These are phyloP conservation scores for Fragilaria crotonensis DNA, from an alignment of 108 stramenopile species.

Conservation along the genomic window DNA sequence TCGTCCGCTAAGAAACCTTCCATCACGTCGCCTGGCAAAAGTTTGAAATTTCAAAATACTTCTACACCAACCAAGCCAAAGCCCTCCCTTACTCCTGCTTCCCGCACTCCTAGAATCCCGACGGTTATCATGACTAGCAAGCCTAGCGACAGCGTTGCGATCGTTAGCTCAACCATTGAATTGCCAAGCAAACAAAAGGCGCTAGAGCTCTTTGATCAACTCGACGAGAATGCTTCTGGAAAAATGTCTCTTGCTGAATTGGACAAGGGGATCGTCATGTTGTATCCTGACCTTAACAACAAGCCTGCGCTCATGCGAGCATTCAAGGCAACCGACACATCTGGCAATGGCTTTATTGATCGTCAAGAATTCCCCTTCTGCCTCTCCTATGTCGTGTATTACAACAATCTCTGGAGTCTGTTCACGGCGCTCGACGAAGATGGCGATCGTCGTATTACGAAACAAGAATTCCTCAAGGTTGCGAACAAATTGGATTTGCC, in stretches of 20 bases:
- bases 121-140: neutral
- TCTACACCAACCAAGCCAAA: neutral
- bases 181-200: neutral
- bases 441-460: conserved; percentile 16
- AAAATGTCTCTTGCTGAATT: conserved; percentile 12
- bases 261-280: conserved; percentile 10
- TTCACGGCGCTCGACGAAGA: conserved; percentile 12
- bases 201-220: conserved; percentile 9
- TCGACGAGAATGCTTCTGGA: conserved; percentile 16
- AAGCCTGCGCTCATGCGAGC: conserved; percentile 26
- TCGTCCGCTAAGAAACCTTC: neutral
- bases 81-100: neutral
- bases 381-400: conserved; percentile 10
- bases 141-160: neutral
- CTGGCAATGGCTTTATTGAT: conserved; percentile 7
- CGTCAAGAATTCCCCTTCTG: conserved; percentile 13
- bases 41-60: neutral
- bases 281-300: conserved; percentile 9
- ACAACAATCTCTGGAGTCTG: conserved; percentile 11
- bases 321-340: conserved; percentile 9
- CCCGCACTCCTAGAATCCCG: neutral
- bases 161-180: neutral
- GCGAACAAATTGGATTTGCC: conserved; percentile 3
- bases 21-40: neutral
- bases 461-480: conserved; percentile 14